Percentiles rank a stretch among this genome's conserved stretches.
Evolutionary conservation across 257 asterid species (phyloP).

Genomic region (Jacaranda copaia): DNA sequence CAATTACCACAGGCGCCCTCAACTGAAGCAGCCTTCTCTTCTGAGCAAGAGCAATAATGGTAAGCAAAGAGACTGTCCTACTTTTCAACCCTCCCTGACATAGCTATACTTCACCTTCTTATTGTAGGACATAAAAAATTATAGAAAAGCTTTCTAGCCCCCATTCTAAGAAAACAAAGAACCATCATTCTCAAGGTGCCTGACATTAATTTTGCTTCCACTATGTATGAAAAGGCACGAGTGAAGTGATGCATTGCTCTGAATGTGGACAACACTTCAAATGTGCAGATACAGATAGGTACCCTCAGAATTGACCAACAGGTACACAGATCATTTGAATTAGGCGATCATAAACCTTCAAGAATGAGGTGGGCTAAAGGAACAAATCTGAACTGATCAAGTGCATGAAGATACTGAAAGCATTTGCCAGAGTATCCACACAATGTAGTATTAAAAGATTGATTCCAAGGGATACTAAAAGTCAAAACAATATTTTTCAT

Average conservation of each 20-base stretch:
- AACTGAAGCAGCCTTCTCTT: background rate
- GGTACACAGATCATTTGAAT: background rate
- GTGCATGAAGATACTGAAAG: background rate
- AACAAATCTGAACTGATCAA: background rate
- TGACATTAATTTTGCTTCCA: background rate
- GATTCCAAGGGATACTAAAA: background rate
- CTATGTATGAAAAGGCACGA: background rate
- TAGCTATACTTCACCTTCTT: background rate
- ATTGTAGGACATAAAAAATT: background rate
- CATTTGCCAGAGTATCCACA: background rate
- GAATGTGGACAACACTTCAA: background rate
- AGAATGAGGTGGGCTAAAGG: background rate
- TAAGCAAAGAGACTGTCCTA: background rate
- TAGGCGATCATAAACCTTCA: background rate
- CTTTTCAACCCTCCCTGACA: background rate
- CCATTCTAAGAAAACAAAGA: too few relatives aligned
- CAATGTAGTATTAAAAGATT: background rate
- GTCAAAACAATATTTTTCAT: background rate
- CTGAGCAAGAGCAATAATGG: background rate
- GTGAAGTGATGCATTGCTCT: background rate
- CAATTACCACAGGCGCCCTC: background rate
- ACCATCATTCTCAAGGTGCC: background rate
- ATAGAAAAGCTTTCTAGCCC: background rate
- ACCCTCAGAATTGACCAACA: conserved; percentile 16
- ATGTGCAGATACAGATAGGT: background rate